A percentile compares a stretch with the other conserved stretches of the same genome.
These are phyloP conservation scores for Cladosporium sp. DNA, from an alignment of 2,329 filamentous ascomycete species.

Conservation along the genomic window DNA sequence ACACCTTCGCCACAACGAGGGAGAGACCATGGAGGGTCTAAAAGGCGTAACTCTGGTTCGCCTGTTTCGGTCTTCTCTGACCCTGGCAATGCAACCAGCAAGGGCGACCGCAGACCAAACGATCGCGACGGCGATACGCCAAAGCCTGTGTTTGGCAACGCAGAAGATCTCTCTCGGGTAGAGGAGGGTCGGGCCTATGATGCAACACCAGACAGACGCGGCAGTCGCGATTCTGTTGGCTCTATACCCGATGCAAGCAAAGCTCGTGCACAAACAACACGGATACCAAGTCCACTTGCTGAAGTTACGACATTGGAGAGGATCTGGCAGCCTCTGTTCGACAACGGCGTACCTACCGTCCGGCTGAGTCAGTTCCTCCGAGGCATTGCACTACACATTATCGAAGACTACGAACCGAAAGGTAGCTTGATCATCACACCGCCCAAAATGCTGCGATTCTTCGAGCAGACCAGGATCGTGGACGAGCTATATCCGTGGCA, in stretches of 20 bases:
- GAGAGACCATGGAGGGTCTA: conserved; percentile 12
- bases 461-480: conserved; percentile 64
- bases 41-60: conserved; percentile 34
- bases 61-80: conserved; percentile 36
- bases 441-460: conserved; percentile 72
- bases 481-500: conserved; percentile 68
- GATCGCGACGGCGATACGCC: conserved; percentile 27
- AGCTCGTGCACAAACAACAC: neutral
- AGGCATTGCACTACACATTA: conserved; percentile 72
- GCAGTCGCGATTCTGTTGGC: conserved; percentile 5
- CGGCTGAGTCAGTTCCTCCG: conserved; percentile 70
- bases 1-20: conserved; percentile 52
- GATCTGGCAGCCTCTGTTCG: conserved; percentile 77
- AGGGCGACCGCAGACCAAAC: conserved; percentile 20
- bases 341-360: conserved; percentile 66
- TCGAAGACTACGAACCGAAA: conserved; percentile 68
- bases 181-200: conserved; percentile 8
- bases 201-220: neutral
- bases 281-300: neutral
- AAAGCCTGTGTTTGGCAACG: conserved; percentile 14
- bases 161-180: conserved; percentile 4
- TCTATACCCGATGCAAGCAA: neutral
- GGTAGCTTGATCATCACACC: conserved; percentile 72
- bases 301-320: conserved; percentile 65
- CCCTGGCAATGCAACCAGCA: conserved; percentile 12